These are phyloP conservation scores for Diplosphaera chodatii DNA, from an alignment of 139 green algal species.

Conservation along the genomic window DNA sequence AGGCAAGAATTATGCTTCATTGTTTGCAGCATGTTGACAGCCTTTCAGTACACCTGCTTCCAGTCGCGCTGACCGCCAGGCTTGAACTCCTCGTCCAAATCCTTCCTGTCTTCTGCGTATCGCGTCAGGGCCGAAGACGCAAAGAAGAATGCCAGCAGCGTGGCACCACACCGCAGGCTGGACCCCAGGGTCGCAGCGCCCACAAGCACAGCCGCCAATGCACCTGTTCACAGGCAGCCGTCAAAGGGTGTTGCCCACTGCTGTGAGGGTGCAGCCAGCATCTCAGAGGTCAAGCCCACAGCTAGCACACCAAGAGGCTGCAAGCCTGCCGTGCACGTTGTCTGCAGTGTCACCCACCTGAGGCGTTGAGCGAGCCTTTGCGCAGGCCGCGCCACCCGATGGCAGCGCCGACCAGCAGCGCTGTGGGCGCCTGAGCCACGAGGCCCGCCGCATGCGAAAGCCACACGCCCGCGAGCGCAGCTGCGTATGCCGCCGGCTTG, in stretches of 20 bases:
- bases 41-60: constrained; percentile 52
- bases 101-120: constrained; percentile 69
- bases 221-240: constrained; percentile 26
- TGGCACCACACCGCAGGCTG: constrained; percentile 56
- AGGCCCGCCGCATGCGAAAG: background rate
- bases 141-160: constrained; percentile 79
- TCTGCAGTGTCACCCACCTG: background rate
- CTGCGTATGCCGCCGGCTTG: background rate
- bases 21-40: too few relatives aligned
- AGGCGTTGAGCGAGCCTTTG: background rate
- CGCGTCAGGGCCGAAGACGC: constrained; percentile 60
- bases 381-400: background rate
- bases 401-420: background rate
- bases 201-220: constrained; percentile 49
- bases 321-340: too few relatives aligned
- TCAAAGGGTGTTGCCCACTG: too few relatives aligned
- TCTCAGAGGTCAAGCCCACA: too few relatives aligned
- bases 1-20: too few relatives aligned
- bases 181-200: constrained; percentile 52
- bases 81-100: constrained; percentile 64
- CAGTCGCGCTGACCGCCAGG: constrained; percentile 74
- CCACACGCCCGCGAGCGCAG: background rate
- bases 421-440: background rate
- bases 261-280: too few relatives aligned
- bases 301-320: too few relatives aligned